Conservation (phyloP, 139 green algal species). For the Closterium sp. region DNA sequence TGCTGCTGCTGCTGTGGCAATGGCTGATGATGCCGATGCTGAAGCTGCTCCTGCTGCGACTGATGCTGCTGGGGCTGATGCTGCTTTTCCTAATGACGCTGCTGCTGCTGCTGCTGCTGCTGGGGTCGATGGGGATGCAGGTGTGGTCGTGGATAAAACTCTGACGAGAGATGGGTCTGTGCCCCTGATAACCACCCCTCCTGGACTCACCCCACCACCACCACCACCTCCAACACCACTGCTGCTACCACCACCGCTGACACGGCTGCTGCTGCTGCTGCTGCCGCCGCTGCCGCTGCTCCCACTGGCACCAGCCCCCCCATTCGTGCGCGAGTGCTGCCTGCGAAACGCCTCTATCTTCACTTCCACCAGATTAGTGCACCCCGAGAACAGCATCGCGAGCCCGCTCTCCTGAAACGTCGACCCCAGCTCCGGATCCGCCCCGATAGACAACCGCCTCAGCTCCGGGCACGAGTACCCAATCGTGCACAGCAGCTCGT, state of each 20-base stretch:
- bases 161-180: neutral
- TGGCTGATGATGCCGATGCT: neutral
- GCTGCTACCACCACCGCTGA: too few relatives aligned
- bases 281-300: neutral
- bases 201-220: neutral
- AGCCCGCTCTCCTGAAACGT: constrained; percentile 3
- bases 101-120: neutral
- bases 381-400: constrained; percentile 6
- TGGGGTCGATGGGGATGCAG: neutral
- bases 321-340: neutral
- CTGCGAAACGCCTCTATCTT: constrained; percentile 9
- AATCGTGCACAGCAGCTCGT: constrained; percentile 14
- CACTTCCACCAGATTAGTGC: constrained; percentile 10
- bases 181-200: neutral
- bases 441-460: neutral
- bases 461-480: constrained; percentile 16
- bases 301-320: too few relatives aligned
- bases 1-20: neutral
- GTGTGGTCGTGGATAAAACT: neutral
- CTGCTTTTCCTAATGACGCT: neutral
- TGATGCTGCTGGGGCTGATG: neutral
- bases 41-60: neutral
- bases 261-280: neutral
- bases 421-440: neutral
- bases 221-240: neutral